Conservation (phyloP, 2,329 filamentous ascomycete genomes). For the Phialophora chinensis region DNA sequence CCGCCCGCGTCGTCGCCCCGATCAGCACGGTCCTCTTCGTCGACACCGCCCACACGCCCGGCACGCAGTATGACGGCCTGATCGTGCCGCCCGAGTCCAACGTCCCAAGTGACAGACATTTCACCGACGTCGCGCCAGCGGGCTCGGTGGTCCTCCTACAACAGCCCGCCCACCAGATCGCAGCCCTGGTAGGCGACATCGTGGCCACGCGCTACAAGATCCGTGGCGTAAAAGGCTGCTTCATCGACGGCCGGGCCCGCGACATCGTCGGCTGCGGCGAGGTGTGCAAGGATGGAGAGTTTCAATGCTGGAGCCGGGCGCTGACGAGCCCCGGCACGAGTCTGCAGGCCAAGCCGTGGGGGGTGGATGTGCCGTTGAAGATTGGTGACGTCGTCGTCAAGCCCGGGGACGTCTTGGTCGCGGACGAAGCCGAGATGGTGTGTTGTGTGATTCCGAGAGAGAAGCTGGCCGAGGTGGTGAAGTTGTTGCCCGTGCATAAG, state of each 20-base stretch:
- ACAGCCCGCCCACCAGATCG: slow-evolving; percentile 15
- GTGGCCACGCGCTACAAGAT: slow-evolving; percentile 17
- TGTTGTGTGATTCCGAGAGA: slow-evolving; percentile 18
- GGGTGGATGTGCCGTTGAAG: slow-evolving; percentile 18
- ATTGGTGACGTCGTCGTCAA: slow-evolving; percentile 13
- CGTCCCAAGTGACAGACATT: slow-evolving; percentile 6
- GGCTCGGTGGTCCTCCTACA: slow-evolving; percentile 15
- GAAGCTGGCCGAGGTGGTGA: slow-evolving; percentile 4
- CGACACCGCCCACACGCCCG: slow-evolving; percentile 12
- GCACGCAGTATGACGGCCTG: slow-evolving; percentile 9
- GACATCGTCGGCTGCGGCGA: slow-evolving; percentile 13
- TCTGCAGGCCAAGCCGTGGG: slow-evolving; percentile 12
- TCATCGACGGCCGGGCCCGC: slow-evolving; percentile 10
- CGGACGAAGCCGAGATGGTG: slow-evolving; percentile 13
- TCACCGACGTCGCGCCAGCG: slow-evolving; percentile 7
- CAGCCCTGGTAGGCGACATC: slow-evolving; percentile 13
- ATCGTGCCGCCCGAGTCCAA: slow-evolving; percentile 7
- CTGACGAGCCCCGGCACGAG: slow-evolving; percentile 18
- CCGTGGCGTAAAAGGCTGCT: slow-evolving; percentile 10
- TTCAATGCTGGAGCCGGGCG: slow-evolving; percentile 16
- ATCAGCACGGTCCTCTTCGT: slow-evolving; percentile 19
- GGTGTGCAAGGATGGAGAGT: slow-evolving; percentile 12
- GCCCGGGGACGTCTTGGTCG: slow-evolving; percentile 15
- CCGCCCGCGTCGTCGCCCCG: slow-evolving; percentile 7
- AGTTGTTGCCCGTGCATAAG: slow-evolving; percentile 15